These are phyloP conservation scores for Didymosphaeria variabile DNA, from an alignment of 2,329 filamentous ascomycete species.

Conservation along the genomic window DNA sequence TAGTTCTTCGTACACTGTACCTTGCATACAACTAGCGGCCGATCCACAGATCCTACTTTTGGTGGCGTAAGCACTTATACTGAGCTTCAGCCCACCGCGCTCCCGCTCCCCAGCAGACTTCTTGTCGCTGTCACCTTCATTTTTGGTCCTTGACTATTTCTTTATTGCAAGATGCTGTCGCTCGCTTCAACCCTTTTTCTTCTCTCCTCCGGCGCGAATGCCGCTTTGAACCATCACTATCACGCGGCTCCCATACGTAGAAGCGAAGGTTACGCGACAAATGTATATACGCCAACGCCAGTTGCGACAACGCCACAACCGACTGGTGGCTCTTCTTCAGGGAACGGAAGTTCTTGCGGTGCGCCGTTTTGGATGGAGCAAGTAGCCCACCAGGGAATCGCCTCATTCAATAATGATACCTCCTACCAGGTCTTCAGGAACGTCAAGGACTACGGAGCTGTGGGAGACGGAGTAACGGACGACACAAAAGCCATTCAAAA, in stretches of 20 bases:
- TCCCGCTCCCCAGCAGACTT: neutral
- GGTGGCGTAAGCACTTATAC: slow-evolving; percentile 3
- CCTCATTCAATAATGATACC: slow-evolving; percentile 49
- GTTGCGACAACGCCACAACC: slow-evolving; percentile 26
- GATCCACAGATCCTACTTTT: slow-evolving; percentile 13
- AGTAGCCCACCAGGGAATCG: slow-evolving; percentile 53
- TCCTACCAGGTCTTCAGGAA: slow-evolving; percentile 50
- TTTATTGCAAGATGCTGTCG: slow-evolving; percentile 7
- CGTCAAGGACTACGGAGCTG: slow-evolving; percentile 54
- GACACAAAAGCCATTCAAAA: slow-evolving; percentile 64
- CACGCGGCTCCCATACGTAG: slow-evolving; percentile 9
- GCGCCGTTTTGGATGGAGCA: slow-evolving; percentile 53
- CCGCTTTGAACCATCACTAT: slow-evolving; percentile 9
- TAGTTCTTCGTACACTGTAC: neutral
- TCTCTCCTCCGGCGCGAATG: slow-evolving; percentile 11
- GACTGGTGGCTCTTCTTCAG: slow-evolving; percentile 17
- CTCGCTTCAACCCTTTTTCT: slow-evolving; percentile 12
- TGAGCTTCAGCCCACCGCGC: neutral
- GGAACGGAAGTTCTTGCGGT: slow-evolving; percentile 21
- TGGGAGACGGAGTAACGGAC: slow-evolving; percentile 45
- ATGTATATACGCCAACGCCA: slow-evolving; percentile 13
- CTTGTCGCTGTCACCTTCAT: slow-evolving; percentile 6
- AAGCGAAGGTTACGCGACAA: neutral
- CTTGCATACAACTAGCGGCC: slow-evolving; percentile 5
- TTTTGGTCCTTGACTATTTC: neutral